Conservation (phyloP, 768 basidiomycete genomes). For the Pisolithus orientalis region DNA sequence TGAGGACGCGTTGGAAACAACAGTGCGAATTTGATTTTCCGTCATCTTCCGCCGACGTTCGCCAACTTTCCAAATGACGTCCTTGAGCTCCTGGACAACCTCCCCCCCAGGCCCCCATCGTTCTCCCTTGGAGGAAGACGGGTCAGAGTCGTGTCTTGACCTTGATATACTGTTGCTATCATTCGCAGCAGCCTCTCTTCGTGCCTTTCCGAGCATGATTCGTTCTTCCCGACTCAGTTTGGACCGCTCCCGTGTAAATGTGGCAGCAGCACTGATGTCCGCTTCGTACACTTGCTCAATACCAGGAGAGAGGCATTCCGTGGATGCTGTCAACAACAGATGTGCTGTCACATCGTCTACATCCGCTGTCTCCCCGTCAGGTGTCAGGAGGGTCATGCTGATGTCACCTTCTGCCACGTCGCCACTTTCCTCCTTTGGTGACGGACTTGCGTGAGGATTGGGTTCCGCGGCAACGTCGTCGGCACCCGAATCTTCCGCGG, state of each 20-base stretch:
- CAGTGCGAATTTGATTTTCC: slow-evolving; percentile 12
- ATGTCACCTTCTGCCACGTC: slow-evolving; percentile 1
- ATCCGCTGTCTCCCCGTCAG: slow-evolving; percentile 20
- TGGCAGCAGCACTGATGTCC: slow-evolving; percentile 33
- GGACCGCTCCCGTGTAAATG: slow-evolving; percentile 51
- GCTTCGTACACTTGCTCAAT: slow-evolving; percentile 83
- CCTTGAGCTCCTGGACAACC: slow-evolving; percentile 79
- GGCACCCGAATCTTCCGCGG: slow-evolving; percentile 37
- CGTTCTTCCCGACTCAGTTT: slow-evolving; percentile 72
- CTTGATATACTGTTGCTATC: slow-evolving; percentile 21
- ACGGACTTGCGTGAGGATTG: too few species aligned
- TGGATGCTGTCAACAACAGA: slow-evolving; percentile 44
- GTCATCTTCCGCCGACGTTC: slow-evolving; percentile 56
- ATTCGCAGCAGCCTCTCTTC: slow-evolving; percentile 35
- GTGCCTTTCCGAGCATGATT: slow-evolving; percentile 51
- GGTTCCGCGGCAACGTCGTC: background rate
- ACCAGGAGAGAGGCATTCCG: slow-evolving; percentile 55
- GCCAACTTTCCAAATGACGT: slow-evolving; percentile 83
- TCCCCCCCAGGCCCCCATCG: slow-evolving; percentile 71
- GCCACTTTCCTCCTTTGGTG: background rate
- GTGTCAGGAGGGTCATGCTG: slow-evolving; percentile 5
- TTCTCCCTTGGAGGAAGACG: slow-evolving; percentile 26
- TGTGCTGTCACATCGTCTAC: slow-evolving; percentile 54
- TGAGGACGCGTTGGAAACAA: slow-evolving; percentile 5
- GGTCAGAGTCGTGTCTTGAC: slow-evolving; percentile 13